Evolutionary conservation across 345 rosid species (phyloP).

Genomic region (Nasturtium officinale): DNA sequence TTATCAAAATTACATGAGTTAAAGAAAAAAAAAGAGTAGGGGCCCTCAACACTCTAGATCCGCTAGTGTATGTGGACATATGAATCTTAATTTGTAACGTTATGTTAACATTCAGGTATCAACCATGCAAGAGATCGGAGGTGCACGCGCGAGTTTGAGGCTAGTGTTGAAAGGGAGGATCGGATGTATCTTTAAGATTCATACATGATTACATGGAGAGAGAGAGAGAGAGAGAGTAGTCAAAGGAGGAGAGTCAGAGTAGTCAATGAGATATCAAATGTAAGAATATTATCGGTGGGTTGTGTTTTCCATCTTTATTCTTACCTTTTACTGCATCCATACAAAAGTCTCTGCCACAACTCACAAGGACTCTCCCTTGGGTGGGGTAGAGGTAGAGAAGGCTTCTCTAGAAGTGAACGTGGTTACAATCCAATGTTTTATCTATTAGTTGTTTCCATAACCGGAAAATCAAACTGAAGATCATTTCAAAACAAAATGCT

Average conservation of each 20-base stretch:
- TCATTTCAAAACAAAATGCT: constrained; percentile 12
- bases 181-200: not conserved
- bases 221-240: not conserved
- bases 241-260: constrained; percentile 9
- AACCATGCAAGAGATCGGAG: constrained; percentile 15
- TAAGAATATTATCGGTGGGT: constrained; percentile 21
- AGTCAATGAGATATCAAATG: not conserved
- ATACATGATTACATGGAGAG: not conserved
- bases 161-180: not conserved
- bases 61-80: not conserved
- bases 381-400: not conserved
- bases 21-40: too few relatives aligned
- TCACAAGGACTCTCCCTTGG: constrained; percentile 12
- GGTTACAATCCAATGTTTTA: too few relatives aligned
- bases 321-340: constrained; percentile 11
- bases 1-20: too few relatives aligned
- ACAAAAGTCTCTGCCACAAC: constrained; percentile 18
- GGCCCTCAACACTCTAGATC: too few relatives aligned
- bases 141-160: constrained; percentile 12
- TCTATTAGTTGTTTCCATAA: too few relatives aligned
- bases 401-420: constrained; percentile 6
- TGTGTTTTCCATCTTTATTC: not conserved
- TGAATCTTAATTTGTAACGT: too few relatives aligned
- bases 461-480: not conserved
- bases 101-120: too few relatives aligned